Conservation (phyloP, 2,329 filamentous ascomycete species). For the Colletotrichum incanum region DNA sequence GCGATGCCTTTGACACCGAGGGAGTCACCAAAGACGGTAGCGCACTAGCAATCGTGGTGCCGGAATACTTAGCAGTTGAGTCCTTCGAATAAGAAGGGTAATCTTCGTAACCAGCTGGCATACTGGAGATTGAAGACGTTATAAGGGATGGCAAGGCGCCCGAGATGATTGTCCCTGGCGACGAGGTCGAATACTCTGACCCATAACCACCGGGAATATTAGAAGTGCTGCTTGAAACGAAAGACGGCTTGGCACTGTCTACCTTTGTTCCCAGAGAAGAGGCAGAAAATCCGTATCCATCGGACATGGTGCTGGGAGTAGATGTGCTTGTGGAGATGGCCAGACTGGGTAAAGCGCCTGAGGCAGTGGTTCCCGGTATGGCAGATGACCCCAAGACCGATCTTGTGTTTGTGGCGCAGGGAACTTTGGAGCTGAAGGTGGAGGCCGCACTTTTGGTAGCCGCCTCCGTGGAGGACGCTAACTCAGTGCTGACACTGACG, state of each 20-base stretch:
- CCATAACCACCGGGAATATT: slow-evolving; percentile 25
- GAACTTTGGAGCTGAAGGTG: slow-evolving; percentile 2
- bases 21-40: slow-evolving; percentile 29
- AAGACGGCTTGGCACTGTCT: slow-evolving; percentile 21
- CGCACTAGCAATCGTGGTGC: slow-evolving; percentile 20
- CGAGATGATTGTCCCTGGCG: slow-evolving; percentile 7
- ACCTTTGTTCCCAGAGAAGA: slow-evolving; percentile 13
- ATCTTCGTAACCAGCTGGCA: slow-evolving; percentile 15
- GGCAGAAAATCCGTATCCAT: slow-evolving; percentile 8
- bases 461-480: neutral
- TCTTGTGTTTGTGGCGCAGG: slow-evolving; percentile 8
- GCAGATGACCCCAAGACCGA: neutral
- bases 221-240: slow-evolving; percentile 7
- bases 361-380: slow-evolving; percentile 12
- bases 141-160: slow-evolving; percentile 2
- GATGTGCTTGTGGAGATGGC: neutral
- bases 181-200: slow-evolving; percentile 1
- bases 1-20: neutral
- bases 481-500: neutral
- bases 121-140: neutral
- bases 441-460: neutral
- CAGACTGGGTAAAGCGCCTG: slow-evolving; percentile 19
- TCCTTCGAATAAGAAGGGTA: neutral
- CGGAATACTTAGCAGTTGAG: neutral
- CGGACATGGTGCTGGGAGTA: neutral